Evolutionary conservation across 116 monocot genomes (phyloP).

Genomic region (Cymodocea nodosa): DNA sequence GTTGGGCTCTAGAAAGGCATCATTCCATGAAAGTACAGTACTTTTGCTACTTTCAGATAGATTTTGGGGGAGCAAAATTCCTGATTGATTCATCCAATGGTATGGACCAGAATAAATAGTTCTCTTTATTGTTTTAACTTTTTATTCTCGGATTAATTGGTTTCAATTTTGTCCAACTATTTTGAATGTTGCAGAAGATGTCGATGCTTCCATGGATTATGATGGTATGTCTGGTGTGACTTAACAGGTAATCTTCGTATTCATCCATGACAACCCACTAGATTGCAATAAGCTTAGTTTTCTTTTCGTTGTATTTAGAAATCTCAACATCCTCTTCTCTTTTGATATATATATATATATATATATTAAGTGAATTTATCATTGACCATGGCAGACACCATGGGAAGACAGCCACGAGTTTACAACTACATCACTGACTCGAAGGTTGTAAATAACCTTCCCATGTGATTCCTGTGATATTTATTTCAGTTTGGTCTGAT

Average conservation of each 20-base stretch:
- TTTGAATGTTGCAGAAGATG: conserved; percentile 1
- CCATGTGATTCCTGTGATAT: not conserved
- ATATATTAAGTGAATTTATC: not conserved
- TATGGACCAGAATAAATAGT: too few species aligned
- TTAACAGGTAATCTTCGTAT: not conserved
- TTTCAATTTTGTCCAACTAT: not conserved
- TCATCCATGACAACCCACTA: not conserved
- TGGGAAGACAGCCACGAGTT: not conserved
- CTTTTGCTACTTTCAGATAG: too few species aligned
- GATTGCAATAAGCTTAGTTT: not conserved
- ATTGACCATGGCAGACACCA: not conserved
- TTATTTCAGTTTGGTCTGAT: not conserved
- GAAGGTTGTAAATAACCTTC: conserved; percentile 1
- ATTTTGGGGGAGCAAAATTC: too few species aligned
- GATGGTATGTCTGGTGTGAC: not conserved
- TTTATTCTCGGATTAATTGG: too few species aligned
- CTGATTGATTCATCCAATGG: too few species aligned
- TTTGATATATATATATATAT: not conserved
- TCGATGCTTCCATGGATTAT: not conserved
- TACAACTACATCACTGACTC: conserved; percentile 2
- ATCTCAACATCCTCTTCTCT: not conserved
- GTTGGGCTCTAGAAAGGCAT: too few species aligned
- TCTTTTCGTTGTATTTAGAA: not conserved
- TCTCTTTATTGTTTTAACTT: too few species aligned
- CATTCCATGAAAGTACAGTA: too few species aligned